These are phyloP conservation scores for Astrocystis sublimbata DNA, from an alignment of 495 filamentous ascomycete genomes.

Conservation along the genomic window DNA sequence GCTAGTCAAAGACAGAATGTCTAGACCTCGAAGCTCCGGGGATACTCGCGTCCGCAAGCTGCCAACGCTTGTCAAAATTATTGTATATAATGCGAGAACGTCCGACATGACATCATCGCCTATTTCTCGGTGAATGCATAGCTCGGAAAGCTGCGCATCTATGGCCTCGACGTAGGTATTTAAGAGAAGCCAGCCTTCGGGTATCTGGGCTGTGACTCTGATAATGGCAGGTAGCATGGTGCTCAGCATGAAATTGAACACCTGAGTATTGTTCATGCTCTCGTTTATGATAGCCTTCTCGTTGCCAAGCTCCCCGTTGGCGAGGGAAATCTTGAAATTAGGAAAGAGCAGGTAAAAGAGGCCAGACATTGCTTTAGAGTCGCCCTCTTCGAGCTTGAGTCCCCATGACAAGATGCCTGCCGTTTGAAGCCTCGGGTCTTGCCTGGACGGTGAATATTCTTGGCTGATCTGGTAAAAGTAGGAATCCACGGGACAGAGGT, in stretches of 20 bases:
- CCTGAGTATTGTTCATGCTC: slow-evolving; percentile 41
- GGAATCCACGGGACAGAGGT: slow-evolving; percentile 44
- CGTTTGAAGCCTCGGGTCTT: slow-evolving; percentile 51
- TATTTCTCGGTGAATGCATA: slow-evolving; percentile 33
- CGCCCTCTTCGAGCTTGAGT: slow-evolving; percentile 45
- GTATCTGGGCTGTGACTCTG: slow-evolving; percentile 21
- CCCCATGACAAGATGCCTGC: slow-evolving; percentile 53
- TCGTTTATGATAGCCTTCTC: slow-evolving; percentile 42
- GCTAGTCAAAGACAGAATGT: slow-evolving; percentile 20
- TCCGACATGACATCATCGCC: slow-evolving; percentile 26
- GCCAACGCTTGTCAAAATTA: slow-evolving; percentile 15
- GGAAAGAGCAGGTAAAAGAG: slow-evolving; percentile 53
- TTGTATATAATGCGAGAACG: slow-evolving; percentile 22
- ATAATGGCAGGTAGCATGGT: slow-evolving; percentile 48
- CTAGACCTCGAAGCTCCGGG: slow-evolving; percentile 11
- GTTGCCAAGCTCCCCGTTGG: slow-evolving; percentile 39
- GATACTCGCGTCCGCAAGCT: slow-evolving; percentile 14
- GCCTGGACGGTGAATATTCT: slow-evolving; percentile 49
- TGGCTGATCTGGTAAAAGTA: slow-evolving; percentile 51
- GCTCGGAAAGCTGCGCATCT: slow-evolving; percentile 20
- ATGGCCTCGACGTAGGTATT: slow-evolving; percentile 42
- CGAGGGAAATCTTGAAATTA: slow-evolving; percentile 52
- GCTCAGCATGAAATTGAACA: slow-evolving; percentile 45
- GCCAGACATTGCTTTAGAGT: slow-evolving; percentile 42
- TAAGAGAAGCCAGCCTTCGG: slow-evolving; percentile 39